Base-by-base conservation (phyloP, 768 basidiomycete species). In the Pleurotus tuoliensis region DNA sequence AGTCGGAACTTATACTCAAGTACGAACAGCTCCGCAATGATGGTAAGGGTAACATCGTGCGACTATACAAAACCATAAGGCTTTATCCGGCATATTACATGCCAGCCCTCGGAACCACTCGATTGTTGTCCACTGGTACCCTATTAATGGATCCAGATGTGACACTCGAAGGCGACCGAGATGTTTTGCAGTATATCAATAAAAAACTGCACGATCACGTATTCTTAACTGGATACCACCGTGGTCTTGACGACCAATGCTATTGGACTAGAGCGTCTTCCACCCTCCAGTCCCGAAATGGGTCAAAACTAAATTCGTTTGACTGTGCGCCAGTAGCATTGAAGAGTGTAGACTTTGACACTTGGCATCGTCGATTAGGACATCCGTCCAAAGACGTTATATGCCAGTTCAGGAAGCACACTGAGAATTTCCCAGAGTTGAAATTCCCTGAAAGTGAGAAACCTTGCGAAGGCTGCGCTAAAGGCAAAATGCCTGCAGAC, bases 381-480 rank as follows among this genome's bases (percentile, higher is more conserved):
- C 45, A 47, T 22, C 45, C 45, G 3, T 47, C 45, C 45, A 47
- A 47, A 47, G 45, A 47, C 45, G 45, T 47, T 7, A 5, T 47
- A 18, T 3, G 16, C 13, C 45, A 47, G 20, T 47, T 47, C 20
- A 47, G 45, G 45, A 47, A 47, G 24, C 45, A 47, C 20, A 47
- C 45, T 9, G 20, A 47, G 20, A 22, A 47, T 22, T 47, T 47
- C 20, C 45, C 45, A 13, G 15, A 47, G 24, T 16, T 47, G 15
- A 22, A 47, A 47, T n/a, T 47, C 20, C 45, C 45, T 47, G 45
- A 47, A 3, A 0, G 11, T n/a, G 15, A 47, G 20, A 47, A 47
- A 47, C 56, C 48, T 7, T 57, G 56, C 20, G 30, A 57, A 11
- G 56, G 56, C 27, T 57, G 56, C 22, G 34, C 56, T 1, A 38